Evolutionary conservation across 2,329 filamentous ascomycete genomes (phyloP), one percentile per base, ranked within the genome.

Genomic region (Knoxdaviesia capensis): DNA sequence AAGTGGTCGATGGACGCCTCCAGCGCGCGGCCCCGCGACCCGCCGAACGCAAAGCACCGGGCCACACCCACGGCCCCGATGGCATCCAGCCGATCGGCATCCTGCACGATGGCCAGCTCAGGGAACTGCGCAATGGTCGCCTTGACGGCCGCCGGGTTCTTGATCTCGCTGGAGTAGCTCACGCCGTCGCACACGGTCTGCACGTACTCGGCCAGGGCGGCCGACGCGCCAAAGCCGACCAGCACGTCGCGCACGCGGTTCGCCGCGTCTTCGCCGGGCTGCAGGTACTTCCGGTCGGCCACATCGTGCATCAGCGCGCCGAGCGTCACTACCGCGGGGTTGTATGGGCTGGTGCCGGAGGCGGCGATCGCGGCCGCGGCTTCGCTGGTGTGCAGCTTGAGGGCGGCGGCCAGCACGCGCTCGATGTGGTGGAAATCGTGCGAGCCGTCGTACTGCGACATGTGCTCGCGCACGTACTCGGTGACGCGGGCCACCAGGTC

Each of bases 21-120:
- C 65, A 92, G 60, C 37, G 65, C 68, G 29, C 64, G 61, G 5
- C 57, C 56, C 56, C 69, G 74, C 7, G 76, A 78, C 0, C 79
- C 86, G 0, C 80, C 74, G 55, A 76, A 94, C 4, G 59, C 53
- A 49, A 63, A 63, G 6, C 54, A 74, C 37, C 88, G 65, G 2
- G 74, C 87, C 44, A 94, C 77, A 0, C 88, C 88, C 31, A 94
- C 72, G 0, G 82, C 84, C 1, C 87, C 88, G 40, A 94, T 77
- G 4, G 86, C 82, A 59, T 96, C 88, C n/a, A 96, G 64, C 6
- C 87, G 69, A 61, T 94, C 88, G 4, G 87, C 87, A 57, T 94
- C 88, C 60, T 94, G 87, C 32, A 94, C 85, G 39, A 93, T 72
- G 0, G 74, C 86, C 33, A 63, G 53, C 49, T 61, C 59, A 3